Conservation (phyloP, 1,284 basidiomycete species). For the Pseudozyma flocculosa region DNA sequence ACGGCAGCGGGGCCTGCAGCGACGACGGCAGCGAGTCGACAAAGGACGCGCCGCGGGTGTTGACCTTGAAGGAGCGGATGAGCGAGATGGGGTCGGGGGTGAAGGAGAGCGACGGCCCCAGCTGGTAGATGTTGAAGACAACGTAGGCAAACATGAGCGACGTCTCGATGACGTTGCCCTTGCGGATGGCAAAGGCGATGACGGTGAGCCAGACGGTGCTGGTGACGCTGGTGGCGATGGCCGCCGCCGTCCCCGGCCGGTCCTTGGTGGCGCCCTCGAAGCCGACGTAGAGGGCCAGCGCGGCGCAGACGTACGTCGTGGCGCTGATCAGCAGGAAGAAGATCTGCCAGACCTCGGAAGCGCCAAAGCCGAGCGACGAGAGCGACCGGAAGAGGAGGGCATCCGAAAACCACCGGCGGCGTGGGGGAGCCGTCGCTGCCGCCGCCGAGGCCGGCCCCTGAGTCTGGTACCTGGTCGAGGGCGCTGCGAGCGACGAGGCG, state of each 20-base stretch:
- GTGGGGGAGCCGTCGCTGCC: background rate
- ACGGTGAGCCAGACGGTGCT: constrained; percentile 54
- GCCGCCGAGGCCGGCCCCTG: constrained; percentile 61
- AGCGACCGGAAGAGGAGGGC: constrained; percentile 37
- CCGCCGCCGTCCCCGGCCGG: constrained; percentile 44
- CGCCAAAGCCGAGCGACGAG: constrained; percentile 45
- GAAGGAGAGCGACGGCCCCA: constrained; percentile 44
- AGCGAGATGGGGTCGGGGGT: constrained; percentile 52
- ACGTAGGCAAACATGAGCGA: constrained; percentile 55
- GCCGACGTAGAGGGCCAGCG: constrained; percentile 48
- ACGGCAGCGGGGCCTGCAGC: constrained; percentile 15
- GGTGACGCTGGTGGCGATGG: constrained; percentile 49
- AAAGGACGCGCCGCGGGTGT: constrained; percentile 24
- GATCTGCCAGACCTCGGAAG: constrained; percentile 54
- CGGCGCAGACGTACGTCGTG: constrained; percentile 50
- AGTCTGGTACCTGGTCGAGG: constrained; percentile 66
- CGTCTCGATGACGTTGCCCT: constrained; percentile 57
- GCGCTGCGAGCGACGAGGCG: constrained; percentile 71
- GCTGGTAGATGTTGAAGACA: constrained; percentile 54
- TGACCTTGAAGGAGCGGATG: constrained; percentile 51
- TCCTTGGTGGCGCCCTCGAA: constrained; percentile 51
- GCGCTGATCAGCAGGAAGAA: constrained; percentile 53
- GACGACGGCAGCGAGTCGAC: constrained; percentile 20
- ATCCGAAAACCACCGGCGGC: constrained; percentile 18
- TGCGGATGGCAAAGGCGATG: constrained; percentile 53